These are phyloP conservation scores for Oryza glumipatula DNA, from an alignment of 176 grass and related monocot genomes.

Conservation along the genomic window DNA sequence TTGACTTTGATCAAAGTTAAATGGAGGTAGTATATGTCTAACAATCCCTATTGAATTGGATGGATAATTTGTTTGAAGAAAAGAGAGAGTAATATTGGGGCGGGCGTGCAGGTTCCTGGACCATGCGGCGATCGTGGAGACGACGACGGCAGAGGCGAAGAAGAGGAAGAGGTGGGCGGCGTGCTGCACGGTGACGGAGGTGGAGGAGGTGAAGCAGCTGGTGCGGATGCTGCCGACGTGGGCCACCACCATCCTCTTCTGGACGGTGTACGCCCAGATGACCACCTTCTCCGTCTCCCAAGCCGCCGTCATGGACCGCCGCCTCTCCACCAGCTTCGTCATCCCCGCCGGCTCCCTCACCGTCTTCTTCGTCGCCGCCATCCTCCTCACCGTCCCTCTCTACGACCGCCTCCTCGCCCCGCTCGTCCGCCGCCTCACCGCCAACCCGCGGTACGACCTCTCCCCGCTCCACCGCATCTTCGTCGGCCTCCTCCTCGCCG, in stretches of 20 bases:
- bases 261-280: slow-evolving; percentile 92
- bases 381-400: slow-evolving; percentile 75
- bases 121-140: slow-evolving; percentile 15
- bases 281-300: slow-evolving; percentile 92
- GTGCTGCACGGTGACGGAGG: slow-evolving; percentile 73
- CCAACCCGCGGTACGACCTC: slow-evolving; percentile 53
- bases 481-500: slow-evolving; percentile 64
- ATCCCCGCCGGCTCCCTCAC: slow-evolving; percentile 84
- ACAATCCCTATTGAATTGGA: too few relatives aligned
- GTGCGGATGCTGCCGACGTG: slow-evolving; percentile 75
- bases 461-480: slow-evolving; percentile 72
- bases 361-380: slow-evolving; percentile 86
- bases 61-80: too few relatives aligned
- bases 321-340: slow-evolving; percentile 50
- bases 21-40: too few relatives aligned
- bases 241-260: slow-evolving; percentile 88
- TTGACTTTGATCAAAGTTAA: too few relatives aligned
- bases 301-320: slow-evolving; percentile 72
- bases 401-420: slow-evolving; percentile 69
- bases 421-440: slow-evolving; percentile 45
- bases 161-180: slow-evolving; percentile 25
- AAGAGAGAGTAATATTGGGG: too few relatives aligned
- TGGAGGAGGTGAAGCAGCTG: slow-evolving; percentile 89
- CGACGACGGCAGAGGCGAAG: not conserved
- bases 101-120: slow-evolving; percentile 6